Evolutionary conservation across 352 stramenopile species (phyloP).

Genomic region (Phytophthora pisi): DNA sequence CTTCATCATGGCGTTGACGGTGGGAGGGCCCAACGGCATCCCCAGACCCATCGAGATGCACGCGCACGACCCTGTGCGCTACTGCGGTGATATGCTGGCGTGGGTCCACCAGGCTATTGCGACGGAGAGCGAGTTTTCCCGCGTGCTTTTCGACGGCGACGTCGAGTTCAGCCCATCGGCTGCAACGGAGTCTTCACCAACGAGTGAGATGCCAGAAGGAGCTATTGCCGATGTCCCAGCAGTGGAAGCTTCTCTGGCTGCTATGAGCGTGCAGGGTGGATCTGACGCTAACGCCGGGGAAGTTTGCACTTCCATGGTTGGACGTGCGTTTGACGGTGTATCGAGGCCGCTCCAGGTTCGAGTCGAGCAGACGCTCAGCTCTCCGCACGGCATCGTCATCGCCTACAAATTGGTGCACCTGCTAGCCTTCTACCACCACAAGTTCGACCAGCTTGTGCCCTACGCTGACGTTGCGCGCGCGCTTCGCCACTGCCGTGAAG

Average conservation of each 20-base stretch:
- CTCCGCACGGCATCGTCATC: constrained; percentile 58
- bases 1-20: constrained; percentile 82
- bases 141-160: constrained; percentile 75
- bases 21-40: constrained; percentile 74
- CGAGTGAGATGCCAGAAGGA: not conserved
- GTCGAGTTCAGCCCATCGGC: constrained; percentile 36
- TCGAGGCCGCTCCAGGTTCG: constrained; percentile 64
- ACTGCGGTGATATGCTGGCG: constrained; percentile 89
- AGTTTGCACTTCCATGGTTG: constrained; percentile 58
- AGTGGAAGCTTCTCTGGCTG: not conserved
- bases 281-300: not conserved
- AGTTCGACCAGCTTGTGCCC: constrained; percentile 52
- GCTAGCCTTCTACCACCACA: constrained; percentile 71
- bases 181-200: not conserved
- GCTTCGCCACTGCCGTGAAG: constrained; percentile 47
- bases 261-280: constrained; percentile 1
- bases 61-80: constrained; percentile 85
- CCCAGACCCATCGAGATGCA: constrained; percentile 88
- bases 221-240: not conserved
- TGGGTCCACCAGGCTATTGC: constrained; percentile 89
- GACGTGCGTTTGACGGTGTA: constrained; percentile 63
- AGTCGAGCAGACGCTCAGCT: constrained; percentile 66
- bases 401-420: constrained; percentile 74
- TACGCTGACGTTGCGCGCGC: constrained; percentile 39
- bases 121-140: constrained; percentile 82